Percentiles rank a stretch among this genome's conserved stretches.
Conservation (phyloP, 495 filamentous ascomycete genomes). For the Penicillium roqueforti region DNA sequence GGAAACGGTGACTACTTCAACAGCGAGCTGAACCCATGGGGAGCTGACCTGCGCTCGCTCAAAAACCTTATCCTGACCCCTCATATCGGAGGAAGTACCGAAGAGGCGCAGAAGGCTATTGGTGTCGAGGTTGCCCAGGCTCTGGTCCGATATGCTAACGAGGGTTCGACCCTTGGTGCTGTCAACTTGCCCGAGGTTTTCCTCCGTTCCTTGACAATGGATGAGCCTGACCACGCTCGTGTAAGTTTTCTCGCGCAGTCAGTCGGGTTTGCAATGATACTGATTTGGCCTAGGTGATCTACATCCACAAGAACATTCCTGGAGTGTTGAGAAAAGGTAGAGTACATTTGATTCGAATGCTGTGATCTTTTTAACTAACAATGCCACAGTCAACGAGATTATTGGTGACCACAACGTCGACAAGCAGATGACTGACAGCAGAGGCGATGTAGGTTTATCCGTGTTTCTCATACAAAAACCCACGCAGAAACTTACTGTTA, state of each 20-base stretch:
- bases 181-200: constrained; percentile 96
- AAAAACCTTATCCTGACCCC: constrained; percentile 94
- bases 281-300: constrained; percentile 60
- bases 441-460: constrained; percentile 65
- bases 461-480: neutral
- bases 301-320: constrained; percentile 92
- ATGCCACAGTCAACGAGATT: constrained; percentile 75
- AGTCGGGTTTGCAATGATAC: constrained; percentile 7
- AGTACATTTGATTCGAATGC: neutral
- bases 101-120: constrained; percentile 96
- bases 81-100: constrained; percentile 95
- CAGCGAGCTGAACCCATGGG: constrained; percentile 78
- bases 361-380: constrained; percentile 1
- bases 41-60: constrained; percentile 75
- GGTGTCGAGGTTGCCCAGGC: constrained; percentile 88
- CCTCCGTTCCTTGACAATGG: constrained; percentile 79
- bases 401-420: constrained; percentile 95
- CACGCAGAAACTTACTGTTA: constrained; percentile 17
- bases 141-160: constrained; percentile 87
- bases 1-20: constrained; percentile 96
- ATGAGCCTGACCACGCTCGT: constrained; percentile 82
- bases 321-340: constrained; percentile 84
- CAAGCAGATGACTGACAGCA: constrained; percentile 94
- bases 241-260: constrained; percentile 36
- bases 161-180: constrained; percentile 80